A percentile compares a stretch with the other conserved stretches of the same genome.
These are phyloP conservation scores for Trichoderma koningiopsis DNA, from an alignment of 2,329 filamentous ascomycete species.

Conservation along the genomic window DNA sequence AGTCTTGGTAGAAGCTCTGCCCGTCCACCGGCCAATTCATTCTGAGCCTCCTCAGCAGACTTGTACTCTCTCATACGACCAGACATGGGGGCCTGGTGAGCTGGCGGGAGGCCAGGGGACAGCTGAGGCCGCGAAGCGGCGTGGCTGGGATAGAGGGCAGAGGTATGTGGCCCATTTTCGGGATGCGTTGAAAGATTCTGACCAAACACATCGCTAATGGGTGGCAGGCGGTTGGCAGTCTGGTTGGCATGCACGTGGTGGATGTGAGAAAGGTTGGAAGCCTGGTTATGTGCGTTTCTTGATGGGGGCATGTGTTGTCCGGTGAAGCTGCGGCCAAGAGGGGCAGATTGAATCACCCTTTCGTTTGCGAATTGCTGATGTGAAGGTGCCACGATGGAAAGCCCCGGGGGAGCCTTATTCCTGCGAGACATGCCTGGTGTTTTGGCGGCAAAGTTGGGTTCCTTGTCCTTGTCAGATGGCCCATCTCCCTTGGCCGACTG, in stretches of 20 bases:
- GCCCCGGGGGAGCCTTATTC: constrained; percentile 80
- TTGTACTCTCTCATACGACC: constrained; percentile 82
- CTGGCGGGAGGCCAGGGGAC: constrained; percentile 73
- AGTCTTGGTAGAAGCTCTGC: constrained; percentile 90
- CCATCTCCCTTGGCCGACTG: constrained; percentile 76
- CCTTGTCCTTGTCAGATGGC: constrained; percentile 58
- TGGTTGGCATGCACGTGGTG: constrained; percentile 87
- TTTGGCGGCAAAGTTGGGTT: constrained; percentile 61
- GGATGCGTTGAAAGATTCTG: constrained; percentile 69
- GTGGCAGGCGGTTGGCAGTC: constrained; percentile 87
- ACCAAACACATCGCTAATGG: constrained; percentile 92
- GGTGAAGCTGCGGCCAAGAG: constrained; percentile 92
- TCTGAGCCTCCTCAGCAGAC: constrained; percentile 93
- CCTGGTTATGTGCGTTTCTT: constrained; percentile 77
- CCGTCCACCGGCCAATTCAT: constrained; percentile 85
- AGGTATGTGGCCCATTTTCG: constrained; percentile 48
- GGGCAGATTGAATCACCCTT: constrained; percentile 94
- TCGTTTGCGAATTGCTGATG: constrained; percentile 92
- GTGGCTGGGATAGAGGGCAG: constrained; percentile 61
- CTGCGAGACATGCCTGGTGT: constrained; percentile 73
- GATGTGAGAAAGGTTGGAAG: constrained; percentile 85
- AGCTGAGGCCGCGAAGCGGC: constrained; percentile 67
- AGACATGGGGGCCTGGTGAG: constrained; percentile 54
- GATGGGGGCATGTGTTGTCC: constrained; percentile 79
- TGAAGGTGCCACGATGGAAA: constrained; percentile 93